phyloP scores from a whole-genome alignment of 2,329 filamentous ascomycete species.

The Aspergillus fumigatiaffinis region DNA sequence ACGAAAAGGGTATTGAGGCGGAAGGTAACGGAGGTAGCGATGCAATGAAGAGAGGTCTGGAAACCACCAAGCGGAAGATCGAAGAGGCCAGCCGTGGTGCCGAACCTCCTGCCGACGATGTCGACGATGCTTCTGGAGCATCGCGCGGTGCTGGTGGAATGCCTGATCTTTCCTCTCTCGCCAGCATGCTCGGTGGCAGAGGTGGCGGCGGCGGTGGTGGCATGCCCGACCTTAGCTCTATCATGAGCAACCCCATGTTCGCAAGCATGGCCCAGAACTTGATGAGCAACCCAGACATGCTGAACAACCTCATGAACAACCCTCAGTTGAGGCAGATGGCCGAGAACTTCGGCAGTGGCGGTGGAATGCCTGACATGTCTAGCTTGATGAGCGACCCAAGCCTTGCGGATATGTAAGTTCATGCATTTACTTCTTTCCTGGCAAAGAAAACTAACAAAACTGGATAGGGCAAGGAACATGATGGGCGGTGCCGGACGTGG shows the following conservation, averaged over 20 bases:
- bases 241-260: conserved; percentile 99
- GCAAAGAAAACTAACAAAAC: conserved; percentile 9
- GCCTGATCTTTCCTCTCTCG: conserved; percentile 67
- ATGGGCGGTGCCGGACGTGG: conserved; percentile 56
- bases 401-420: conserved; percentile 85
- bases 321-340: conserved; percentile 85
- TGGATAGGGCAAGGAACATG: conserved; percentile 60
- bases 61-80: conserved; percentile 84
- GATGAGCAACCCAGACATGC: conserved; percentile 93
- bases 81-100: conserved; percentile 67
- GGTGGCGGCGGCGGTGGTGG: conserved; percentile 59
- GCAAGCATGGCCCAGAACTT: conserved; percentile 93
- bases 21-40: conserved; percentile 94
- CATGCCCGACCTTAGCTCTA: conserved; percentile 79
- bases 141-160: conserved; percentile 53
- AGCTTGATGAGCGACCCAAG: conserved; percentile 86
- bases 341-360: conserved; percentile 66
- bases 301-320: conserved; percentile 92
- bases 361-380: conserved; percentile 84
- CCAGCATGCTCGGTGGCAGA: conserved; percentile 66
- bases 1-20: conserved; percentile 84
- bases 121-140: conserved; percentile 48
- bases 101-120: conserved; percentile 48
- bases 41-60: conserved; percentile 94
- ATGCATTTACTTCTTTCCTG: neutral